A percentile compares a stretch with the other conserved stretches of the same genome.
phyloP scores from a whole-genome alignment of 805 yeast species.

The Torulaspora microellipsoides region DNA sequence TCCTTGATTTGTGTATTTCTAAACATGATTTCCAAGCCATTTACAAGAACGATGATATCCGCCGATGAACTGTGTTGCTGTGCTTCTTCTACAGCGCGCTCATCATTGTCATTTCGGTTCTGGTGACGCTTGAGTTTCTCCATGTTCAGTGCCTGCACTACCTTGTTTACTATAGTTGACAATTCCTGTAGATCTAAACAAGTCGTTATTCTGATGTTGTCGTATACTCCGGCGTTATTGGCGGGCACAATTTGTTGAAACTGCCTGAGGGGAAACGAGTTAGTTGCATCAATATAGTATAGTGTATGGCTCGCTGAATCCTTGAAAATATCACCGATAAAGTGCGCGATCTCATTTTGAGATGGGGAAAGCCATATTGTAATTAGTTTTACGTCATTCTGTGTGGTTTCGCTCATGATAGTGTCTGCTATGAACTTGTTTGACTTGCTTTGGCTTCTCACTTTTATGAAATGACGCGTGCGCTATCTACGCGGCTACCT shows the following conservation, averaged over 20 bases:
- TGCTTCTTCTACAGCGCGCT: not conserved
- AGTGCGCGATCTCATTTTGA: constrained; percentile 6
- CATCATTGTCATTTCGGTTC: constrained; percentile 1
- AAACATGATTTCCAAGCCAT: constrained; percentile 30
- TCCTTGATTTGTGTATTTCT: constrained; percentile 23
- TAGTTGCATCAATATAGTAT: constrained; percentile 32
- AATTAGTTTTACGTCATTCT: constrained; percentile 9
- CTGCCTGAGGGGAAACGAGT: constrained; percentile 28
- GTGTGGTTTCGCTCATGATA: constrained; percentile 1
- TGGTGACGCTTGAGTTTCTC: constrained; percentile 6
- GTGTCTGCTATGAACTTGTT: no score
- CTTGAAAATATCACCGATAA: constrained; percentile 7
- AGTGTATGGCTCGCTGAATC: constrained; percentile 10
- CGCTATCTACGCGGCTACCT: no score
- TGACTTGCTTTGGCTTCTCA: no score
- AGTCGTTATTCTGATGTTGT: constrained; percentile 26
- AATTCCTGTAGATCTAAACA: constrained; percentile 29
- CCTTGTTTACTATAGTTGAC: constrained; percentile 11
- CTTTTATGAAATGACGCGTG: no score
- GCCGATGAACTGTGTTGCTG: not conserved
- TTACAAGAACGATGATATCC: constrained; percentile 15
- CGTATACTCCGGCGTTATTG: constrained; percentile 19
- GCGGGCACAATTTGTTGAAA: constrained; percentile 23
- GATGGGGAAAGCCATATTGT: constrained; percentile 18
- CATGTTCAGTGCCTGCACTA: constrained; percentile 12